Evolutionary conservation across 2,329 filamentous ascomycete species (phyloP).

Genomic region (Calycina herbarum): DNA sequence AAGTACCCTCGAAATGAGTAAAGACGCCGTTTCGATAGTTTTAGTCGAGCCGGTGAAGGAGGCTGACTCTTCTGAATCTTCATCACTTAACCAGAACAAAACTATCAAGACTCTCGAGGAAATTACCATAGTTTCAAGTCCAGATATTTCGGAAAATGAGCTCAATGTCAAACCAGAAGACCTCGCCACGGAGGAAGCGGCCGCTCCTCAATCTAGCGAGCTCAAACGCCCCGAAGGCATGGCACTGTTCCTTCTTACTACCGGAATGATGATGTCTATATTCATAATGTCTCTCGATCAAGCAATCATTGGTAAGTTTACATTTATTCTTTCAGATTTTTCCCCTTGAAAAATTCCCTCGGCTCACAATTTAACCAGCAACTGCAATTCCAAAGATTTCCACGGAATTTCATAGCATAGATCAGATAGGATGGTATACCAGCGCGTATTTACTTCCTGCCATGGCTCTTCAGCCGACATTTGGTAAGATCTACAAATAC

Average conservation of each 20-base stretch:
- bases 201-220: background rate
- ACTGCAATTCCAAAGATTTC: conserved; percentile 43
- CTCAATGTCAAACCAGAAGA: background rate
- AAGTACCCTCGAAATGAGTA: background rate
- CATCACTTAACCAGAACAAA: background rate
- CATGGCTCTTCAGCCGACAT: conserved; percentile 32
- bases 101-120: background rate
- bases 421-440: conserved; percentile 41
- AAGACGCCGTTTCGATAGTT: background rate
- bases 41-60: background rate
- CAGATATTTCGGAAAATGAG: background rate
- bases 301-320: conserved; percentile 6
- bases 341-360: background rate
- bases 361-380: background rate
- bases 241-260: background rate
- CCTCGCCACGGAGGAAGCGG: background rate
- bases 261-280: conserved; percentile 4
- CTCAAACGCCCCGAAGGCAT: conserved; percentile 1
- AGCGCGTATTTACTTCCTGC: conserved; percentile 38
- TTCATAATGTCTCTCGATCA: conserved; percentile 11
- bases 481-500: conserved; percentile 29
- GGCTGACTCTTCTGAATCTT: background rate
- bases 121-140: background rate
- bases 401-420: conserved; percentile 37
- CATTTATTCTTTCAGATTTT: background rate